phyloP scores from a whole-genome alignment of 1,284 basidiomycete genomes.

The Sparassis latifolia region DNA sequence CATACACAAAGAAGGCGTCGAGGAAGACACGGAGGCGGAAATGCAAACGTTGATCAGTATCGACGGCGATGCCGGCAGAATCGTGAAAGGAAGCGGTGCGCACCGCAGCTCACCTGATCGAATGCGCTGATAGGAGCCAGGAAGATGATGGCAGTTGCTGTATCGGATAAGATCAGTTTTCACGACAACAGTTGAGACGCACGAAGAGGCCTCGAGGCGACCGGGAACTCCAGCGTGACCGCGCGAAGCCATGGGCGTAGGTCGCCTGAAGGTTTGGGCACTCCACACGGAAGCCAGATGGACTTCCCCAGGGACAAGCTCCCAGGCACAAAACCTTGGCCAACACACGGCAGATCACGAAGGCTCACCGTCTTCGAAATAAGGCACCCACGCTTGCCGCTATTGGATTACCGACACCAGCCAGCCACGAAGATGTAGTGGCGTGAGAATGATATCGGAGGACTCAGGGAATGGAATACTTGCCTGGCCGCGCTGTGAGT shows the following conservation, averaged over 20 bases:
- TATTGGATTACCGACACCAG: slow-evolving; percentile 22
- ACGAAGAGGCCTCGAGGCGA: neutral
- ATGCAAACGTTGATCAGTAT: neutral
- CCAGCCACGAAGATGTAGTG: neutral
- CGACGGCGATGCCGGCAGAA: slow-evolving; percentile 3
- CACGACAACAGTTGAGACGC: neutral
- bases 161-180: slow-evolving; percentile 3
- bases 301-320: too few relatives aligned
- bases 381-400: slow-evolving; percentile 76
- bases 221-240: too few relatives aligned
- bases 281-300: too few relatives aligned
- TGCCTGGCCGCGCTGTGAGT: slow-evolving; percentile 45
- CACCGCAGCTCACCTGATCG: slow-evolving; percentile 53
- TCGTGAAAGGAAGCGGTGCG: neutral
- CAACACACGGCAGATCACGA: neutral
- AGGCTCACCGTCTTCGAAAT: slow-evolving; percentile 69
- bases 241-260: too few relatives aligned
- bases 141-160: slow-evolving; percentile 70
- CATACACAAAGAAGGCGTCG: slow-evolving; percentile 1
- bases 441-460: neutral
- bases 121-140: slow-evolving; percentile 77
- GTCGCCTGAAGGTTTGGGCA: too few relatives aligned
- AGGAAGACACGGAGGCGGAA: neutral
- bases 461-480: slow-evolving; percentile 13
- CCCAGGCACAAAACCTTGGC: too few relatives aligned